phyloP scores from a whole-genome alignment of 2,329 filamentous ascomycete genomes.

The Verruconis gallopava region DNA sequence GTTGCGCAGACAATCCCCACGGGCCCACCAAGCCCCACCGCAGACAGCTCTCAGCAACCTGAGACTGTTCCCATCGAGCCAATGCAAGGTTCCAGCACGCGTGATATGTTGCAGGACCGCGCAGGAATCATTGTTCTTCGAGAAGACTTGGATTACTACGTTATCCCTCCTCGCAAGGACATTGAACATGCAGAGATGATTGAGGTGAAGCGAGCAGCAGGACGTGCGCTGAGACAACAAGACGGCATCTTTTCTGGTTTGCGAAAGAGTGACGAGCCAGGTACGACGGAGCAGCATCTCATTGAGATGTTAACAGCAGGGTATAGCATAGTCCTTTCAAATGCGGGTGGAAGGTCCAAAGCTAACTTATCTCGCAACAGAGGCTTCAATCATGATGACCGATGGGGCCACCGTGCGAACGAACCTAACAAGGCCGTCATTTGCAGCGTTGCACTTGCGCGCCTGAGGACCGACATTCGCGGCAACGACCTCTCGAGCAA shows the following conservation, averaged over 20 bases:
- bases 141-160: conserved; percentile 96
- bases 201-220: conserved; percentile 85
- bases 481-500: conserved; percentile 59
- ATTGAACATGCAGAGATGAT: conserved; percentile 88
- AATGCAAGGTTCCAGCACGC: conserved; percentile 49
- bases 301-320: conserved; percentile 99
- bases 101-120: conserved; percentile 71
- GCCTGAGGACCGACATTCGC: conserved; percentile 79
- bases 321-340: conserved; percentile 34
- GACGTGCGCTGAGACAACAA: conserved; percentile 72
- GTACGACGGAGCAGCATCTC: conserved; percentile 92
- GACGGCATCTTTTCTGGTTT: conserved; percentile 93
- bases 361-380: conserved; percentile 33
- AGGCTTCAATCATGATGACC: conserved; percentile 91
- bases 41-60: conserved; percentile 11
- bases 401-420: conserved; percentile 91
- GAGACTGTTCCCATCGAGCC: conserved; percentile 59
- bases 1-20: conserved; percentile 92
- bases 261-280: conserved; percentile 87
- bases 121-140: conserved; percentile 94
- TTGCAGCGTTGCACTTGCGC: conserved; percentile 85
- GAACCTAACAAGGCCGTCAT: conserved; percentile 98
- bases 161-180: conserved; percentile 73
- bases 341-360: too few species aligned
- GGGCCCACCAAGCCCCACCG: conserved; percentile 51